phyloP scores from a whole-genome alignment of 169 alveolate species.

The Cryptosporidium bovis region DNA sequence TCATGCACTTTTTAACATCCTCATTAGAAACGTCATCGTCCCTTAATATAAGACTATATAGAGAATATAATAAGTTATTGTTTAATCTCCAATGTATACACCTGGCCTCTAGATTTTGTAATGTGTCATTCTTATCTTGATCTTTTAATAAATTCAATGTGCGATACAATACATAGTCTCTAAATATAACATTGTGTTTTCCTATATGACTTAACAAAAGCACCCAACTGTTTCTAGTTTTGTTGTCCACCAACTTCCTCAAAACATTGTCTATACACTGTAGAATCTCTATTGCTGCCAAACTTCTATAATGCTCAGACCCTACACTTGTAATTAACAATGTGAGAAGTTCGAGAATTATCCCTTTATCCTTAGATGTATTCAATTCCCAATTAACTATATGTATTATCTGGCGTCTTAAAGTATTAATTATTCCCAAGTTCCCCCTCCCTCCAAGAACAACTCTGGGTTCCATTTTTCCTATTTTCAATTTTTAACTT shows the following conservation, averaged over 20 bases:
- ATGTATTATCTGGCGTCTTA: conserved; percentile 52
- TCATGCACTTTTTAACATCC: conserved; percentile 39
- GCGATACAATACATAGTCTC: conserved; percentile 38
- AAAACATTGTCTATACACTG: conserved; percentile 62
- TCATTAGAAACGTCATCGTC: conserved; percentile 15
- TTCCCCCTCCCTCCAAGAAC: conserved; percentile 65
- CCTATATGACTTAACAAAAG: conserved; percentile 52
- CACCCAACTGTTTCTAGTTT: conserved; percentile 39
- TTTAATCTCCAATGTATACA: conserved; percentile 41
- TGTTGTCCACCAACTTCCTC: not conserved
- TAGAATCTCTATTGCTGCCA: conserved; percentile 50
- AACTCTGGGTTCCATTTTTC: not conserved
- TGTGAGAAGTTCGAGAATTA: not conserved
- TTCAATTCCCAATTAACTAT: conserved; percentile 53
- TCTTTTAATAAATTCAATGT: conserved; percentile 12
- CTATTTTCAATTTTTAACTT: too few relatives aligned
- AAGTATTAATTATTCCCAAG: conserved; percentile 46
- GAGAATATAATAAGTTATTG: conserved; percentile 12
- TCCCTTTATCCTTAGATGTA: conserved; percentile 15
- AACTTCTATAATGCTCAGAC: conserved; percentile 62
- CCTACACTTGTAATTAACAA: conserved; percentile 46
- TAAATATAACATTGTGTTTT: conserved; percentile 51
- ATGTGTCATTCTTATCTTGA: conserved; percentile 19
- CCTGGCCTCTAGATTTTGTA: conserved; percentile 55
- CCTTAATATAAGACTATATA: conserved; percentile 16